phyloP scores from a whole-genome alignment of 2,329 filamentous ascomycete genomes.

The Penicillium janthinellum region DNA sequence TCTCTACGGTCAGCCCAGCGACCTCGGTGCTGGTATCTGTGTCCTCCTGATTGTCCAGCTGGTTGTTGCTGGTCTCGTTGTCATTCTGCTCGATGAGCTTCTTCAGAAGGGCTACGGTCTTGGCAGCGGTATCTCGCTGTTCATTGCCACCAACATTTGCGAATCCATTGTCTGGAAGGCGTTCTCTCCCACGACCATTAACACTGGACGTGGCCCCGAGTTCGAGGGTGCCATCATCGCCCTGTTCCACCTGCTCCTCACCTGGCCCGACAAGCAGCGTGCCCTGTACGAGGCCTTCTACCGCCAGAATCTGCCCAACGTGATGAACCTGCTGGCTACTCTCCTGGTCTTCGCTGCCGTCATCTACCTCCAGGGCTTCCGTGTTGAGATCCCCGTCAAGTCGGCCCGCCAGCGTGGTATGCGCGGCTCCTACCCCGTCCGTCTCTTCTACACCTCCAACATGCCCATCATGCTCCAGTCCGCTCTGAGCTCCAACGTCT shows the following conservation, averaged over 20 bases:
- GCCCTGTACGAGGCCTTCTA: constrained; percentile 99
- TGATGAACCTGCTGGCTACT: constrained; percentile 97
- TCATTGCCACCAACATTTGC: constrained; percentile 99
- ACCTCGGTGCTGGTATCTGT: constrained; percentile 96
- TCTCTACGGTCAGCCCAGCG: constrained; percentile 94
- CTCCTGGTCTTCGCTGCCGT: constrained; percentile 92
- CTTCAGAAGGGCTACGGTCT: constrained; percentile 99
- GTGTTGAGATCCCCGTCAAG: constrained; percentile 99
- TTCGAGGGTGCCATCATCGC: constrained; percentile 98
- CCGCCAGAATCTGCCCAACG: constrained; percentile 97
- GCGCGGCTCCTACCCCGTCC: constrained; percentile 95
- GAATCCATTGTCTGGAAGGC: constrained; percentile 99
- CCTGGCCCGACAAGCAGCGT: constrained; percentile 99
- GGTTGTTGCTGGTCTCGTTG: constrained; percentile 94
- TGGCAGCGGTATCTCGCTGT: constrained; percentile 96
- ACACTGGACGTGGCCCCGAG: constrained; percentile 97
- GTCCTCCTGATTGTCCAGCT: constrained; percentile 98
- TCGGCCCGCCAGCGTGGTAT: constrained; percentile 98
- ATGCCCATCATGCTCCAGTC: constrained; percentile 99
- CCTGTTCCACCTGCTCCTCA: constrained; percentile 95
- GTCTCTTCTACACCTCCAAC: constrained; percentile 99
- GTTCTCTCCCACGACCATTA: constrained; percentile 98
- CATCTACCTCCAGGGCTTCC: constrained; percentile 99
- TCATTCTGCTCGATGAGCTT: constrained; percentile 98
- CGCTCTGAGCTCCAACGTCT: constrained; percentile 96